phyloP scores from a whole-genome alignment of 108 stramenopile species.

The Cyclotella baltica region DNA sequence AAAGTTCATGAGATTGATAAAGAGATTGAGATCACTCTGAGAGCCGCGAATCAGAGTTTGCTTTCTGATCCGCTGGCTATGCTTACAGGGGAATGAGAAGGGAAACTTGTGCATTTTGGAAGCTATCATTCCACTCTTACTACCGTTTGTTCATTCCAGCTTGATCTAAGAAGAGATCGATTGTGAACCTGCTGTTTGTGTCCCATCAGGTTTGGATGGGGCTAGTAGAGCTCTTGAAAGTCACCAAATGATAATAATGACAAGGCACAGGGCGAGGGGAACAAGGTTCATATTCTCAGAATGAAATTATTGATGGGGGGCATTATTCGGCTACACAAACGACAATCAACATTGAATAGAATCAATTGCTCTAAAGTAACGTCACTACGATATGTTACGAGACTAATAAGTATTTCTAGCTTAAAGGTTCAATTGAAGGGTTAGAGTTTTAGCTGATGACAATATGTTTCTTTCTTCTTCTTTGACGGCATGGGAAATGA shows the following conservation, averaged over 20 bases:
- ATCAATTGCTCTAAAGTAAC: too few species aligned
- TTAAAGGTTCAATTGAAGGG: too few species aligned
- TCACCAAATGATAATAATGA: constrained; percentile 44
- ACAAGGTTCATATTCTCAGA: too few species aligned
- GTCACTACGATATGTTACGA: too few species aligned
- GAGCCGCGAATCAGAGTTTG: constrained; percentile 84
- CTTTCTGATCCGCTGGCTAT: constrained; percentile 81
- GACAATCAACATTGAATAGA: too few species aligned
- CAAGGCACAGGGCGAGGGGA: too few species aligned
- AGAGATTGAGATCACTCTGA: constrained; percentile 49
- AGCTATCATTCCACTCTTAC: constrained; percentile 55
- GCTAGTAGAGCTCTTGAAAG: constrained; percentile 45
- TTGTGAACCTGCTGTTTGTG: constrained; percentile 59
- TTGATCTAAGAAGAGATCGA: constrained; percentile 49
- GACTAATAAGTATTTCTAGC: too few species aligned
- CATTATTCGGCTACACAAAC: too few species aligned
- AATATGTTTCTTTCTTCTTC: too few species aligned
- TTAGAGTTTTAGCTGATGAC: too few species aligned
- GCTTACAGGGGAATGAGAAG: constrained; percentile 70
- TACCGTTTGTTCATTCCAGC: constrained; percentile 48
- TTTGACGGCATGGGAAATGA: too few species aligned
- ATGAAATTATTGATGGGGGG: too few species aligned
- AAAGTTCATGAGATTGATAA: constrained; percentile 30
- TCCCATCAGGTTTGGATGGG: constrained; percentile 41
- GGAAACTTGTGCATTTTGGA: constrained; percentile 61